phyloP scores from a whole-genome alignment of 2,329 filamentous ascomycete species.

The Aspergillus brasiliensis region DNA sequence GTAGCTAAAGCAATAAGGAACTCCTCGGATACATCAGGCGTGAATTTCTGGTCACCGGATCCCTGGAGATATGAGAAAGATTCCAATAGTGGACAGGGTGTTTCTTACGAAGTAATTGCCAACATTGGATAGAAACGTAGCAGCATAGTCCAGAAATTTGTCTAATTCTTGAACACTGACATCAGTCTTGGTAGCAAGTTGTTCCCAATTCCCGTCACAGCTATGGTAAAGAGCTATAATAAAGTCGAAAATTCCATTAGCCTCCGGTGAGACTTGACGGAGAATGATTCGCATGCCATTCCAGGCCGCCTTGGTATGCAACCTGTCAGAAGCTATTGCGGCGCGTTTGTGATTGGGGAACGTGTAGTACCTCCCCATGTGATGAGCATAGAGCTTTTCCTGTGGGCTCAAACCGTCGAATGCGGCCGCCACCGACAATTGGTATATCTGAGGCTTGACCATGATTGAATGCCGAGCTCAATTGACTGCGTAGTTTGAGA shows the following conservation, averaged over 20 bases:
- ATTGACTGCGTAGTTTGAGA: background rate
- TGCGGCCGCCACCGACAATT: constrained; percentile 14
- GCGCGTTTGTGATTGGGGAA: background rate
- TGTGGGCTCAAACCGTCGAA: constrained; percentile 18
- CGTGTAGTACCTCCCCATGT: constrained; percentile 19
- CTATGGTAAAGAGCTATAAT: constrained; percentile 53
- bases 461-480: background rate
- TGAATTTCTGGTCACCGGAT: constrained; percentile 31
- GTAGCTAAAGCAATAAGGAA: constrained; percentile 13
- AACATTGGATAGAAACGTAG: constrained; percentile 55
- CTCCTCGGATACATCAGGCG: constrained; percentile 22
- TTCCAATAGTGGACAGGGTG: background rate
- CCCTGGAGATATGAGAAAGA: constrained; percentile 29
- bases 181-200: constrained; percentile 31
- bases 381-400: constrained; percentile 27
- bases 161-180: constrained; percentile 46
- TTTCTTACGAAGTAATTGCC: constrained; percentile 51
- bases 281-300: constrained; percentile 54
- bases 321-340: constrained; percentile 13
- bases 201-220: constrained; percentile 53
- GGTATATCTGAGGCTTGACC: constrained; percentile 15
- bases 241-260: constrained; percentile 57
- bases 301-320: constrained; percentile 17
- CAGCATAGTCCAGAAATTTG: constrained; percentile 46
- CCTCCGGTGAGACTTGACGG: constrained; percentile 55